phyloP scores from a whole-genome alignment of 345 rosid species.

The Boechera retrofracta region DNA sequence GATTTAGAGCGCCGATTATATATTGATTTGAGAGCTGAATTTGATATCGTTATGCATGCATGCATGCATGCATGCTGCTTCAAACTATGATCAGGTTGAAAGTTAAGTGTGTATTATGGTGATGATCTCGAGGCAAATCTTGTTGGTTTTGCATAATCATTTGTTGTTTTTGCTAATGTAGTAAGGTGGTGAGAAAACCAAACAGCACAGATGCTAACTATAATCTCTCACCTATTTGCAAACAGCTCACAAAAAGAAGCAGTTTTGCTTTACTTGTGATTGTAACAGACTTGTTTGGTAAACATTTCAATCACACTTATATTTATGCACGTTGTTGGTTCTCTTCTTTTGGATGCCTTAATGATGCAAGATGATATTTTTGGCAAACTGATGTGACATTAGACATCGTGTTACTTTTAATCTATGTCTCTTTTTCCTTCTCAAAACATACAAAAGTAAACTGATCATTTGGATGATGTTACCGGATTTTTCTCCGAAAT shows the following conservation, averaged over 20 bases:
- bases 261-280: slow-evolving; percentile 21
- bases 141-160: background rate
- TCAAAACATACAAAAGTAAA: slow-evolving; percentile 28
- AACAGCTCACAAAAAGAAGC: slow-evolving; percentile 28
- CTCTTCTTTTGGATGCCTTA: slow-evolving; percentile 2
- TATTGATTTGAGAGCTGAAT: background rate
- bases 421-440: slow-evolving; percentile 30
- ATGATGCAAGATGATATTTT: slow-evolving; percentile 18
- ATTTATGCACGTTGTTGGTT: slow-evolving; percentile 10
- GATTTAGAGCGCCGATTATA: too few species aligned
- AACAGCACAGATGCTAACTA: background rate
- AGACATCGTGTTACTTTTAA: slow-evolving; percentile 32
- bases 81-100: background rate
- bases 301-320: slow-evolving; percentile 28
- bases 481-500: slow-evolving; percentile 24
- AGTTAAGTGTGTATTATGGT: background rate
- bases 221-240: background rate
- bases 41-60: background rate
- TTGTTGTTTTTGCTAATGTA: background rate
- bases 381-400: slow-evolving; percentile 38
- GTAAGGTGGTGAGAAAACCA: background rate
- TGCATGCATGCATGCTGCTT: background rate
- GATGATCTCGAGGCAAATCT: background rate
- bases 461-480: slow-evolving; percentile 11
- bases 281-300: slow-evolving; percentile 29